phyloP scores from a whole-genome alignment of 1,284 basidiomycete genomes.

The Ceratobasidium sp. region DNA sequence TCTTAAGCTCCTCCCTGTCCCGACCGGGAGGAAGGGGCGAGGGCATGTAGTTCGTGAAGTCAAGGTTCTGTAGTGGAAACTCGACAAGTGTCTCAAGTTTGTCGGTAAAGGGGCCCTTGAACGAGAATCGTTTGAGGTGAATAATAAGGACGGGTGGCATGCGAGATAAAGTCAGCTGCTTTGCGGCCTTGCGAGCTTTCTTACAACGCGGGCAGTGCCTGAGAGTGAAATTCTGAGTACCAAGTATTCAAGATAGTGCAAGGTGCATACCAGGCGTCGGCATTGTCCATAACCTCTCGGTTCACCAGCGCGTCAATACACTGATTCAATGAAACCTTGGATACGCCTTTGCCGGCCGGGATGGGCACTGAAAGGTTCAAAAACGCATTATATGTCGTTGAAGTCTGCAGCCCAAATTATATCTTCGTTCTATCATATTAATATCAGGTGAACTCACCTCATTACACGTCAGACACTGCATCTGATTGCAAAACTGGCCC shows the following conservation, averaged over 20 bases:
- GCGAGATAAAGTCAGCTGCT: constrained; percentile 85
- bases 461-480: constrained; percentile 90
- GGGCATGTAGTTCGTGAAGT: constrained; percentile 93
- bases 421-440: constrained; percentile 24
- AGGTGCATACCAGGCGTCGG: constrained; percentile 85
- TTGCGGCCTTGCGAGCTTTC: constrained; percentile 79
- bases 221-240: constrained; percentile 6
- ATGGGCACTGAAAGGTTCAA: constrained; percentile 95
- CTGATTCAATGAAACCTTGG: constrained; percentile 76
- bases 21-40: constrained; percentile 71
- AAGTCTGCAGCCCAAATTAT: constrained; percentile 70
- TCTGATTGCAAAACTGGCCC: constrained; percentile 91
- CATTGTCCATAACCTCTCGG: constrained; percentile 90
- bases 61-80: constrained; percentile 83
- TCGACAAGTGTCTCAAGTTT: constrained; percentile 92
- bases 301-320: constrained; percentile 93
- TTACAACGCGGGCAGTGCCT: constrained; percentile 97
- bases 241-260: constrained; percentile 37
- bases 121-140: constrained; percentile 95
- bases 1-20: constrained; percentile 54
- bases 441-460: constrained; percentile 65
- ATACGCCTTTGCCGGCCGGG: constrained; percentile 66
- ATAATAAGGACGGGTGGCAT: constrained; percentile 94
- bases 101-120: constrained; percentile 92
- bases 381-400: constrained; percentile 97